Evolutionary conservation across 2,329 filamentous ascomycete genomes (phyloP).

Genomic region (Aspergillus sojae): DNA sequence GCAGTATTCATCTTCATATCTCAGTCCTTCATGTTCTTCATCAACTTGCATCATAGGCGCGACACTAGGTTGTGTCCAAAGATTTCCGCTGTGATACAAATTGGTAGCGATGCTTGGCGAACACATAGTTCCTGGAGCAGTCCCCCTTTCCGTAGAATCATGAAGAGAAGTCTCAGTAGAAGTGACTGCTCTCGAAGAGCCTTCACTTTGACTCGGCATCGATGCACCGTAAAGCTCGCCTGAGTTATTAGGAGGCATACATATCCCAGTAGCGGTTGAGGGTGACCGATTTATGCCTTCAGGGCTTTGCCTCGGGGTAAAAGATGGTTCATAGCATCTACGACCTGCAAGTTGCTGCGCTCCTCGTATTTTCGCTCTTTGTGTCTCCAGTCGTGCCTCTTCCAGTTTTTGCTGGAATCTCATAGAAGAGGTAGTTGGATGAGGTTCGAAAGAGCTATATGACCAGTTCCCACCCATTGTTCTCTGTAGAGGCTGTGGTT

Average conservation of each 20-base stretch:
- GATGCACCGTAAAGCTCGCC: background rate
- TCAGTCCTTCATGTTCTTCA: background rate
- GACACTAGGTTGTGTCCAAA: background rate
- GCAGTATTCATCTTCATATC: conserved; percentile 2
- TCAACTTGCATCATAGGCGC: background rate
- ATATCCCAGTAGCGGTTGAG: background rate
- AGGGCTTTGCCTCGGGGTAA: background rate
- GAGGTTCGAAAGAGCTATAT: conserved; percentile 10
- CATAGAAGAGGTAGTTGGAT: conserved; percentile 14
- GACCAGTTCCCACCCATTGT: conserved; percentile 20
- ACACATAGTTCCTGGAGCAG: background rate
- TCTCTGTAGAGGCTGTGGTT: conserved; percentile 12
- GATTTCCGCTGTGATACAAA: background rate
- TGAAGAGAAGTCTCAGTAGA: background rate
- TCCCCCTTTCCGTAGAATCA: background rate
- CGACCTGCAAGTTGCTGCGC: background rate
- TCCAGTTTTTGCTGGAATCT: conserved; percentile 17
- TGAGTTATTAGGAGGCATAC: background rate
- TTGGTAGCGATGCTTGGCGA: background rate
- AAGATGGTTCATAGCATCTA: background rate
- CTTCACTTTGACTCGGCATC: background rate
- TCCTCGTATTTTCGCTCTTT: background rate
- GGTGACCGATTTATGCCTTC: background rate
- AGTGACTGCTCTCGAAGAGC: background rate
- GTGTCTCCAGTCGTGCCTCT: conserved; percentile 17